Base-by-base conservation (phyloP, 371 early-diverging fungal genomes). In the Umbelopsis sp. region DNA sequence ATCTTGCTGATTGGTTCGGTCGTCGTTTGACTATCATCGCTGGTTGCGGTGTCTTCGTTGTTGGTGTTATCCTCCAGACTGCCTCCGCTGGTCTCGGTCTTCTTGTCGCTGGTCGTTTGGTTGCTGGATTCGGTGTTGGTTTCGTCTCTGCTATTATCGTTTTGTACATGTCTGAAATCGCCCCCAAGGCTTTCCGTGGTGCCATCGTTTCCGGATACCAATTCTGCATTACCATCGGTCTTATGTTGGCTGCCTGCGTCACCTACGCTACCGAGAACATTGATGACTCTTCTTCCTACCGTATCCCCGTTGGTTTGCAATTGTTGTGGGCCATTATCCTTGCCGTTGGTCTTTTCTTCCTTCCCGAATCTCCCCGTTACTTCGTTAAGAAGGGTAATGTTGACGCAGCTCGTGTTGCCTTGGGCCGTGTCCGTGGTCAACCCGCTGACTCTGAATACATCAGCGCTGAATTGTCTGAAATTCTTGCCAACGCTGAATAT, bases 131-230 rank as follows among this genome's bases (percentile, higher is more conserved):
- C 9, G 66, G 66, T 35, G 32, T 38, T 12, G 66, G 66, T 22
- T 50, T 50, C 53, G 69, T 68, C 12, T 52, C 51, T 38, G 38
- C 50, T 9, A 44, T 63, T 14, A 57, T 48, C n/a, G 24, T 65
- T 16, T 14, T 65, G 50, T 94, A 88, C 80, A 85, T 92, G 68
- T 83, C 89, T 38, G 89, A 92, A 65, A 78, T 91, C 9, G 84
- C 93, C 8, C 83, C 91, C 14, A 73, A 85, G n/a, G 67, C 72
- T 20, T 76, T 86, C 65, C 86, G 92, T 70, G 94, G 93, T 11
- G 74, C 84, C 7, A 65, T 92, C 44, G 81, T 86, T 44, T 81
- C 89, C 35, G 74, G 87, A 38, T 87, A 93, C 74, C 91, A 91
- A 69, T 84, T 87, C 68, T 86, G 90, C 73, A 84, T 93, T 44